Conservation (phyloP, 1,284 basidiomycete species). For the Boletus semigastroideus region DNA sequence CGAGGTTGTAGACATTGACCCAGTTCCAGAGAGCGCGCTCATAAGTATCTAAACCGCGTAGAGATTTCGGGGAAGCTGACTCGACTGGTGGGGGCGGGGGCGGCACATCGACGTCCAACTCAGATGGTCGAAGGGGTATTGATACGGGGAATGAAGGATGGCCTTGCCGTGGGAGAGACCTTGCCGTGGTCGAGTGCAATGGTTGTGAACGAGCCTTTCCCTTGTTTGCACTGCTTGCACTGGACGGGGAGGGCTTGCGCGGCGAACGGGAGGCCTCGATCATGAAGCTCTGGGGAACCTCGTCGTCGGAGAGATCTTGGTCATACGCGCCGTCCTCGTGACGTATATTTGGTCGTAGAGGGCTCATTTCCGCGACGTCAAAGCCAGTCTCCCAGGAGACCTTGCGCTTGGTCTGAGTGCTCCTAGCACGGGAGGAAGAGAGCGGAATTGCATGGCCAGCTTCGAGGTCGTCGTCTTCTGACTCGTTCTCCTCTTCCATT, state of each 20-base stretch:
- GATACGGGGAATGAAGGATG: constrained; percentile 41
- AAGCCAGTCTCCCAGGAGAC: constrained; percentile 51
- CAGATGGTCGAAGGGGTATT: constrained; percentile 68
- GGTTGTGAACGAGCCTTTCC: constrained; percentile 44
- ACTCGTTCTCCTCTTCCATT: constrained; percentile 61
- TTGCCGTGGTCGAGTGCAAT: constrained; percentile 45
- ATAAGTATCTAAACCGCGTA: constrained; percentile 77
- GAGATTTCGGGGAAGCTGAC: constrained; percentile 43
- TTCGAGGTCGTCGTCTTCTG: constrained; percentile 52
- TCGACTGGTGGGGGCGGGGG: constrained; percentile 22
- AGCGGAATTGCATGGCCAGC: constrained; percentile 40
- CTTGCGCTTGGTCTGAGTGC: constrained; percentile 47
- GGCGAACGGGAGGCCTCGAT: constrained; percentile 55
- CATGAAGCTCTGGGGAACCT: constrained; percentile 81
- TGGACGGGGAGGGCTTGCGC: constrained; percentile 33
- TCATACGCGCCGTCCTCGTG: constrained; percentile 57
- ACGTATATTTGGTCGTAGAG: constrained; percentile 65
- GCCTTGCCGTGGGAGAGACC: constrained; percentile 43
- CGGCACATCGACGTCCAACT: constrained; percentile 44
- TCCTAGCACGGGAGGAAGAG: constrained; percentile 24
- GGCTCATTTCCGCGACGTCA: constrained; percentile 52
- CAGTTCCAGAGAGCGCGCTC: constrained; percentile 96
- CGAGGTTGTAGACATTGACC: constrained; percentile 97
- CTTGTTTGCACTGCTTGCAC: constrained; percentile 34
- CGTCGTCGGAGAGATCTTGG: constrained; percentile 69